These are phyloP conservation scores for Glycine tomentella DNA, from an alignment of 306 rosid genomes.

Conservation along the genomic window DNA sequence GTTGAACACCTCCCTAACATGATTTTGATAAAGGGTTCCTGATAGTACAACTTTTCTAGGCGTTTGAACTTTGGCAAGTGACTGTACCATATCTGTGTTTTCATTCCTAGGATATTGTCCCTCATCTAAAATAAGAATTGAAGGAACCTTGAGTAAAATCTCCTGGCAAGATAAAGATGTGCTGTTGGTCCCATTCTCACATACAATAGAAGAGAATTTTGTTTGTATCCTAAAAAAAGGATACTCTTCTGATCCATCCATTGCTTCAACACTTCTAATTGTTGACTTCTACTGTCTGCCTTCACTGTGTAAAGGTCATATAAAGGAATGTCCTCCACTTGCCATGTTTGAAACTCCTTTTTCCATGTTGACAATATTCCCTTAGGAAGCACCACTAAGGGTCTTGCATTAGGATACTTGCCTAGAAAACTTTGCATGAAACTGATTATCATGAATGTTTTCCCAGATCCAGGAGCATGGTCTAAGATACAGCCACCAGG, in stretches of 20 bases:
- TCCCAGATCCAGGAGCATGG: conserved; percentile 98
- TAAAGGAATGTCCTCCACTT: conserved; percentile 87
- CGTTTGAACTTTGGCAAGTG: conserved; percentile 80
- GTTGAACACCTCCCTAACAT: conserved; percentile 90
- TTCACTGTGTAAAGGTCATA: conserved; percentile 75
- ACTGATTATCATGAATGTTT: conserved; percentile 96
- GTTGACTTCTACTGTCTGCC: conserved; percentile 59
- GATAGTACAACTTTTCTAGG: conserved; percentile 89
- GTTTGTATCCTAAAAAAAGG: conserved; percentile 92
- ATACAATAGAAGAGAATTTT: conserved; percentile 80
- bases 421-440: conserved; percentile 96
- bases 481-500: conserved; percentile 98
- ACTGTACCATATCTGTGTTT: conserved; percentile 81
- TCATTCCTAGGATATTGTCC: conserved; percentile 98
- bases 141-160: conserved; percentile 74
- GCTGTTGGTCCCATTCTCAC: conserved; percentile 50
- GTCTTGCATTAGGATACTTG: conserved; percentile 85
- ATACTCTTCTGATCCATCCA: conserved; percentile 82
- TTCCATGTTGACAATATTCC: conserved; percentile 94
- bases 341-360: conserved; percentile 89
- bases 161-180: conserved; percentile 57
- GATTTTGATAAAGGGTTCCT: conserved; percentile 92
- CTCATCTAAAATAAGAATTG: conserved; percentile 89
- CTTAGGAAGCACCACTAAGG: conserved; percentile 94
- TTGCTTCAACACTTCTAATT: conserved; percentile 72